Conservation (phyloP, 2,329 filamentous ascomycete species). For the Bipolaris gigantea region DNA sequence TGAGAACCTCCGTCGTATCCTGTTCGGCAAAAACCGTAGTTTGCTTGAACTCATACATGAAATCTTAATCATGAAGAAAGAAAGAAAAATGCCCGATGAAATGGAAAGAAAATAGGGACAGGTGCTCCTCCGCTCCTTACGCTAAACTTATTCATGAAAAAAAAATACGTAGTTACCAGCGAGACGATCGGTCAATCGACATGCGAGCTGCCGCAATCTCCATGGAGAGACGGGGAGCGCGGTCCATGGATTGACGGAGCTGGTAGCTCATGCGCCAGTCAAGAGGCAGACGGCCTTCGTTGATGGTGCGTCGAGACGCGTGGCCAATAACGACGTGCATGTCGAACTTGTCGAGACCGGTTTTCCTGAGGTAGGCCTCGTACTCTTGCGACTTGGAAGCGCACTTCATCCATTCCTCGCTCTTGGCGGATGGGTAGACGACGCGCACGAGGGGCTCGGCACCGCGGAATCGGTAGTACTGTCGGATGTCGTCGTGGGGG, state of each 20-base stretch:
- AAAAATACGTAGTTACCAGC: background rate
- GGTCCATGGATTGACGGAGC: constrained; percentile 10
- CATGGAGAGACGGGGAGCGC: constrained; percentile 11
- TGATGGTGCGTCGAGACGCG: constrained; percentile 14
- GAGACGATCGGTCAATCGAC: constrained; percentile 8
- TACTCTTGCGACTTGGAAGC: constrained; percentile 15
- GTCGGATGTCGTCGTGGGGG: constrained; percentile 17
- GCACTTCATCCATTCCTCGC: constrained; percentile 18
- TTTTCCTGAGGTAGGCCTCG: constrained; percentile 13
- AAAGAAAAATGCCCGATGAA: no score
- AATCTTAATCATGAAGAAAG: constrained; percentile 2
- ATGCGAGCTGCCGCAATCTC: constrained; percentile 11
- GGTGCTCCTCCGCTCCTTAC: background rate
- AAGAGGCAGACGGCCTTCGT: constrained; percentile 15
- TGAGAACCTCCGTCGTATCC: background rate
- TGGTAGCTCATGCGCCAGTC: constrained; percentile 19
- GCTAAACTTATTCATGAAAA: background rate
- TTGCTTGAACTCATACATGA: constrained; percentile 1
- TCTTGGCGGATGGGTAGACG: constrained; percentile 15
- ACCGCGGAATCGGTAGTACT: constrained; percentile 19
- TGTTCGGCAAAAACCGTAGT: background rate
- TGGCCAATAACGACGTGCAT: constrained; percentile 20
- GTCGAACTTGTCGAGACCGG: constrained; percentile 10
- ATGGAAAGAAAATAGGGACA: no score
- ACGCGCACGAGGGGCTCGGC: constrained; percentile 19